phyloP scores from a whole-genome alignment of 129 eudicot genomes.

The Lactuca sativa region DNA sequence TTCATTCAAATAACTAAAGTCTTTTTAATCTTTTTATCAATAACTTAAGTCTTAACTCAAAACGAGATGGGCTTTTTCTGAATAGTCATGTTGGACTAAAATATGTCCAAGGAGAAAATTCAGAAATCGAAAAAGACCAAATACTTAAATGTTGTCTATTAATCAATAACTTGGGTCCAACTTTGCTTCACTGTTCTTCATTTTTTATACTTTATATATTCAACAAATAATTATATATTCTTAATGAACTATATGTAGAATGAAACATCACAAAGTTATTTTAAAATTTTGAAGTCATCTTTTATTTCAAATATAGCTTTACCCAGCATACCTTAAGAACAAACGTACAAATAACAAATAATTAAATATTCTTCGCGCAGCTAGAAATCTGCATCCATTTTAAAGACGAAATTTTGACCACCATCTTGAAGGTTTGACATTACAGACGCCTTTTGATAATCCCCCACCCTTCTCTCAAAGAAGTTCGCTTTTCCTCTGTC shows the following conservation, averaged over 20 bases:
- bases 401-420: constrained; percentile 57
- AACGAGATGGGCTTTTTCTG: too few species aligned
- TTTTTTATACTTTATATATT: too few species aligned
- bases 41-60: too few species aligned
- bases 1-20: too few species aligned
- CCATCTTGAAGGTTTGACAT: constrained; percentile 66
- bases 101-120: too few species aligned
- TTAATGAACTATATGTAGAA: background rate
- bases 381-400: constrained; percentile 76
- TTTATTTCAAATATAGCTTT: background rate
- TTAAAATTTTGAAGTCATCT: background rate
- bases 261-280: background rate
- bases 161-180: too few species aligned
- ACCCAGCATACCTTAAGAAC: background rate
- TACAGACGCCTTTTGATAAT: constrained; percentile 83
- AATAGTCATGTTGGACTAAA: too few species aligned
- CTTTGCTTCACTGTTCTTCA: too few species aligned
- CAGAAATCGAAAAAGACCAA: too few species aligned
- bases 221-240: background rate
- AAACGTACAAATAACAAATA: too few species aligned
- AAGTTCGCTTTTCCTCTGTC: constrained; percentile 81
- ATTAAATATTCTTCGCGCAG: background rate
- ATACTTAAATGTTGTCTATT: too few species aligned
- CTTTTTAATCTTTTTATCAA: too few species aligned
- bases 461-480: constrained; percentile 88